Percentiles rank a stretch among this genome's conserved stretches.
Conservation (phyloP, 768 basidiomycete species). For the Hypholoma fasciculare region DNA sequence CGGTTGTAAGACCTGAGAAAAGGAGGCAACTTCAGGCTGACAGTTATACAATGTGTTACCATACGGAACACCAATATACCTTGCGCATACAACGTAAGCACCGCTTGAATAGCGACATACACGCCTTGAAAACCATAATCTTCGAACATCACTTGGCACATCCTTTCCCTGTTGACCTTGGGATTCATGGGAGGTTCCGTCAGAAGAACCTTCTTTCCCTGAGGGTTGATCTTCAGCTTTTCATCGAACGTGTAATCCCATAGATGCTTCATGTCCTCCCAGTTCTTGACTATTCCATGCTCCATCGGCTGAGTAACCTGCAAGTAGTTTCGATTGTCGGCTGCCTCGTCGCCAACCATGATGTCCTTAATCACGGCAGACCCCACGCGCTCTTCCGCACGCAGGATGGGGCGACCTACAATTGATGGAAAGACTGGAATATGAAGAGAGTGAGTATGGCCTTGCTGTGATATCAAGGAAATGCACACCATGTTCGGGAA, state of each 20-base stretch:
- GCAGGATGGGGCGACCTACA: constrained; percentile 94
- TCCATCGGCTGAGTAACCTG: constrained; percentile 99
- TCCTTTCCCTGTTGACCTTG: constrained; percentile 84
- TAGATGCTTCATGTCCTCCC: constrained; percentile 98
- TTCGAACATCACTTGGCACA: constrained; percentile 99
- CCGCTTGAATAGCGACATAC: constrained; percentile 98
- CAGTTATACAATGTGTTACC: neutral
- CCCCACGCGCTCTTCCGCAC: constrained; percentile 94
- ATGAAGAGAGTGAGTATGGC: neutral
- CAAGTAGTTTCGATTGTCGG: constrained; percentile 90
- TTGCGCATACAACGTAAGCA: constrained; percentile 97
- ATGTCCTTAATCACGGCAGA: constrained; percentile 90
- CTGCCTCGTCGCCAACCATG: constrained; percentile 98
- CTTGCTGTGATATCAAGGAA: neutral
- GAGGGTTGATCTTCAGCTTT: constrained; percentile 87
- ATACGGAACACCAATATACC: constrained; percentile 51
- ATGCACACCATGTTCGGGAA: constrained; percentile 83
- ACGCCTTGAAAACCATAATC: constrained; percentile 95
- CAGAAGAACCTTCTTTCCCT: constrained; percentile 85
- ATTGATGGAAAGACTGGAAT: constrained; percentile 90
- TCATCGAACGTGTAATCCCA: constrained; percentile 99
- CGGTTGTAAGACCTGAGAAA: constrained; percentile 85
- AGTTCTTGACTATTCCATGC: constrained; percentile 97
- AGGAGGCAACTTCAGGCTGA: neutral
- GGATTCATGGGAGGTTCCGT: constrained; percentile 99